Percentiles rank a stretch among this genome's conserved stretches.
Evolutionary conservation across 805 yeast genomes (phyloP).

Genomic region (Metschnikowia bowlesiae): DNA sequence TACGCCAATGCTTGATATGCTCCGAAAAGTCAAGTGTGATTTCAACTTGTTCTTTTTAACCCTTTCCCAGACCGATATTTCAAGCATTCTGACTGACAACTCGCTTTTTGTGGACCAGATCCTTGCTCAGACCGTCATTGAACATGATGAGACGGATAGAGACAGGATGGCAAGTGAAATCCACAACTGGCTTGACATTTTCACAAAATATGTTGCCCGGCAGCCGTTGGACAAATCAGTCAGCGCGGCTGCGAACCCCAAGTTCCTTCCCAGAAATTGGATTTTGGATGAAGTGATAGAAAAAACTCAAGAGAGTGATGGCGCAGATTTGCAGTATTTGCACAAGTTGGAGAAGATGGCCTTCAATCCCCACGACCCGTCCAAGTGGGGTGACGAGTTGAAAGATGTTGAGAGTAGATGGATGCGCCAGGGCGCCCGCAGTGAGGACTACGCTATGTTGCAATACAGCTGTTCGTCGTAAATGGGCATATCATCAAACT

Average conservation of each 20-base stretch:
- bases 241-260: conserved; percentile 60
- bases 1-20: conserved; percentile 56
- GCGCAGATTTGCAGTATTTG: conserved; percentile 46
- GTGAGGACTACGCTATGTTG: conserved; percentile 52
- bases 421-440: conserved; percentile 47
- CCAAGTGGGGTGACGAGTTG: conserved; percentile 62
- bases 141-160: conserved; percentile 21
- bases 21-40: conserved; percentile 63
- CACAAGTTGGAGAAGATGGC: conserved; percentile 67
- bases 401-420: conserved; percentile 57
- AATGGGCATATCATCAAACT: neutral
- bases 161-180: conserved; percentile 41
- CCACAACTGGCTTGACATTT: conserved; percentile 50
- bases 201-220: conserved; percentile 41
- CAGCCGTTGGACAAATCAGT: conserved; percentile 29
- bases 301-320: conserved; percentile 47
- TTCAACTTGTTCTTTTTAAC: conserved; percentile 73
- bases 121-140: conserved; percentile 15
- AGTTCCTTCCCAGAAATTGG: conserved; percentile 81
- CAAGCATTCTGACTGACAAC: conserved; percentile 9
- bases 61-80: conserved; percentile 48
- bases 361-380: conserved; percentile 63
- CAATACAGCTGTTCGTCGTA: conserved; percentile 67
- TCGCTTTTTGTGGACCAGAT: conserved; percentile 18
- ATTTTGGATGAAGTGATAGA: conserved; percentile 78